Base-by-base conservation (phyloP, 306 rosid genomes). In the Sindora glabra region DNA sequence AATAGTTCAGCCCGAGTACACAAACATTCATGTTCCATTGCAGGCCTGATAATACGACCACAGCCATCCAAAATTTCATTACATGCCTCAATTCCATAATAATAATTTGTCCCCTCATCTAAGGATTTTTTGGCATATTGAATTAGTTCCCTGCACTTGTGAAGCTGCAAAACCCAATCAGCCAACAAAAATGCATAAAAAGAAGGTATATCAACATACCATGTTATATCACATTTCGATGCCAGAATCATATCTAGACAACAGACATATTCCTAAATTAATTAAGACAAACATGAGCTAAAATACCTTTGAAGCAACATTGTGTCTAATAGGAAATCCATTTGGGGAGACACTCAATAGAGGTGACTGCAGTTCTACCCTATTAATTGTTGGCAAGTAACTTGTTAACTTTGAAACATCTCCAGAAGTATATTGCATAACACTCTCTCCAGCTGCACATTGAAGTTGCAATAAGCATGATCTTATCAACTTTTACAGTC, bases 11-110 rank as follows among this genome's bases (percentile, higher is more conserved):
- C 96, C 56, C 94, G 94, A 40, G 62, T 75, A 67, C 99, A 89
- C 52, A 89, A 71, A 68, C 78, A 78, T 62, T 84, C 86, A 34
- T 74, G 81, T 81, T 84, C 77, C 39, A 84, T 52, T 23, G 65
- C 68, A 26, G 76, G 74, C 56, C 65, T 84, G 70, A 86, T 69
- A 59, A 66, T 68, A 76, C 53, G 70, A 59, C 81, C 58, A 67
- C 44, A 67, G 74, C 81, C 87, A 77, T 80, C 85, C 87, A 84
- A 79, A 68, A 89, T 89, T 72, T 86, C 99, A 73, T 80, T 80
- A 60, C 99, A 94, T 5, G 90, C 97, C 73, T 94, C 94, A 59
- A 94, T 84, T 55, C 99, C 97, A 48, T 81, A 67, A 67, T 67
- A 80, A 56, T 68, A 74, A n/a, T n/a, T n/a, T 21, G 23, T 48